phyloP scores from a whole-genome alignment of 208 protist species.

The Naegleria fowleri region DNA sequence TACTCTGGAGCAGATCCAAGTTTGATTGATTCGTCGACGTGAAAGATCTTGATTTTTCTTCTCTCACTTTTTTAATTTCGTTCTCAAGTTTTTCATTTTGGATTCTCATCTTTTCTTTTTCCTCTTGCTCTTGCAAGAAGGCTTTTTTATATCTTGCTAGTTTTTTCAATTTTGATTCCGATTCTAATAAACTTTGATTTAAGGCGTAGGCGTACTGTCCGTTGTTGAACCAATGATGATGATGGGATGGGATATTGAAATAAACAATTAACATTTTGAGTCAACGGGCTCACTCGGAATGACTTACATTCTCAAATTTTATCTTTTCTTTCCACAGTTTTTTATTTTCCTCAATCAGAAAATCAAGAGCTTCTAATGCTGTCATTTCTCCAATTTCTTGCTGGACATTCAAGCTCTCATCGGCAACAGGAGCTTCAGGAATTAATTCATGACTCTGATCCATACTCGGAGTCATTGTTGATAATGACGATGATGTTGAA shows the following conservation, averaged over 20 bases:
- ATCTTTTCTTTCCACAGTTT: background rate
- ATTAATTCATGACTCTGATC: too few species aligned
- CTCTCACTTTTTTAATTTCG: background rate
- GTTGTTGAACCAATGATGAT: too few species aligned
- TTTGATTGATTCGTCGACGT: background rate
- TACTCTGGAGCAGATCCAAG: background rate
- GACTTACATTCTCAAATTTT: background rate
- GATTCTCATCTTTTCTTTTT: background rate
- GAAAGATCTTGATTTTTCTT: background rate
- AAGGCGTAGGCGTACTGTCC: background rate
- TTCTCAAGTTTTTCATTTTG: background rate
- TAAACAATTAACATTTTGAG: too few species aligned
- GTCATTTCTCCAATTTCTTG: background rate
- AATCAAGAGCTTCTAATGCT: background rate
- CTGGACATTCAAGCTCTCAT: background rate
- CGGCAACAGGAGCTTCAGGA: too few species aligned
- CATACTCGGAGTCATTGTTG: too few species aligned
- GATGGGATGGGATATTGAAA: too few species aligned
- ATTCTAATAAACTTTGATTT: background rate
- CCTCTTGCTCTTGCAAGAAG: background rate
- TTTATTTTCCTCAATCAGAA: background rate
- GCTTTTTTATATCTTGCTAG: background rate
- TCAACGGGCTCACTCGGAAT: too few species aligned
- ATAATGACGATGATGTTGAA: too few species aligned
- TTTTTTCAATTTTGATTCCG: background rate